A percentile compares a stretch with the other conserved stretches of the same genome.
Evolutionary conservation across 192 early-diverging fungal species (phyloP).

Genomic region (Coemansia sp.): DNA sequence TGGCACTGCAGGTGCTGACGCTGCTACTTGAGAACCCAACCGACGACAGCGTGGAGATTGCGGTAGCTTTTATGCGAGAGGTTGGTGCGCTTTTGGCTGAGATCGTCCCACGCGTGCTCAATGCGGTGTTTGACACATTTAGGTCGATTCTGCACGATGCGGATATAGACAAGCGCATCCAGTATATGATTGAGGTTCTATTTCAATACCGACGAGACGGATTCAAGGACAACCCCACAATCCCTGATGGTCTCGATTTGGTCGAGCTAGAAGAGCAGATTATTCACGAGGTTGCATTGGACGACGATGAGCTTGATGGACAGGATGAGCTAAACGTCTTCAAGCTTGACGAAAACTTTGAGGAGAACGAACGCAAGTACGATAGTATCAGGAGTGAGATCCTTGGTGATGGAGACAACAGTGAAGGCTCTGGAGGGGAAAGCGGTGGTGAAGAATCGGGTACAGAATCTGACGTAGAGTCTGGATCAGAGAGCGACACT

Average conservation of each 20-base stretch:
- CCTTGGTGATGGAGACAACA: slow-evolving; percentile 69
- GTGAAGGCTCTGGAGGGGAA: slow-evolving; percentile 52
- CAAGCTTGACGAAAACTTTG: slow-evolving; percentile 74
- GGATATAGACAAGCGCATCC: slow-evolving; percentile 88
- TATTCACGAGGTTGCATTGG: slow-evolving; percentile 78
- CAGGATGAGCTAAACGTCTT: slow-evolving; percentile 87
- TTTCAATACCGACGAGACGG: slow-evolving; percentile 94
- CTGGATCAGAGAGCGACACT: slow-evolving; percentile 47
- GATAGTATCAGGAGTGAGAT: slow-evolving; percentile 78
- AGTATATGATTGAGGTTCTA: slow-evolving; percentile 96
- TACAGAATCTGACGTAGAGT: slow-evolving; percentile 46
- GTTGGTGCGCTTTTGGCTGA: slow-evolving; percentile 82
- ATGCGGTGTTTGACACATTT: slow-evolving; percentile 89
- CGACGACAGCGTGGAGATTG: slow-evolving; percentile 94
- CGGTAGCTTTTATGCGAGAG: slow-evolving; percentile 90
- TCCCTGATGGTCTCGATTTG: slow-evolving; percentile 79
- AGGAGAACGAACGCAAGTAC: slow-evolving; percentile 84
- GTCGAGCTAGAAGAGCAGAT: slow-evolving; percentile 97
- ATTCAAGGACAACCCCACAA: slow-evolving; percentile 84
- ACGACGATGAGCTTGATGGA: slow-evolving; percentile 79
- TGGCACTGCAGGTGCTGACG: slow-evolving; percentile 83
- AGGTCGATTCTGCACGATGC: slow-evolving; percentile 91
- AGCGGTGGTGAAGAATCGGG: slow-evolving; percentile 26
- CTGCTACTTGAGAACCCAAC: slow-evolving; percentile 84
- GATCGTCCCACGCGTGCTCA: slow-evolving; percentile 70